These are phyloP conservation scores for Aspergillus brasiliensis DNA, from an alignment of 2,329 filamentous ascomycete genomes.

Conservation along the genomic window DNA sequence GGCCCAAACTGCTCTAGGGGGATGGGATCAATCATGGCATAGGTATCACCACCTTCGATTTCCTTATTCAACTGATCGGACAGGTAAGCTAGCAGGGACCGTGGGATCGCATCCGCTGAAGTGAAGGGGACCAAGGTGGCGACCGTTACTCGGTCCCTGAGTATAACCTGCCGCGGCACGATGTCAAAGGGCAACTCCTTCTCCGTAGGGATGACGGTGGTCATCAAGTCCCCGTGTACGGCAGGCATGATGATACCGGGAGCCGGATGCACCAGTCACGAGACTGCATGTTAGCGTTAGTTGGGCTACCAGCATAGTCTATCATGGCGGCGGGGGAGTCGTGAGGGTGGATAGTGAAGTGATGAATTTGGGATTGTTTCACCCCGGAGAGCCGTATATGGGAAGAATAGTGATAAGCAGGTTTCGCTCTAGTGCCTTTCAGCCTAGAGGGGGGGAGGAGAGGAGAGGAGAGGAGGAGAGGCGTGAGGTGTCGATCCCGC, in stretches of 20 bases:
- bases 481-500: too few species aligned
- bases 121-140: slow-evolving; percentile 83
- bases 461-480: not conserved
- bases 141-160: slow-evolving; percentile 79
- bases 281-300: slow-evolving; percentile 40
- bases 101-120: slow-evolving; percentile 74
- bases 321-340: not conserved
- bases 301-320: slow-evolving; percentile 10
- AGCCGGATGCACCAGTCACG: slow-evolving; percentile 33
- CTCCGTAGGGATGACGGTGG: slow-evolving; percentile 33
- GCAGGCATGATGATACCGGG: slow-evolving; percentile 38
- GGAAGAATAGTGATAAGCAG: not conserved
- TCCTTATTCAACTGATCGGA: slow-evolving; percentile 84
- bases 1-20: slow-evolving; percentile 72
- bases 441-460: not conserved
- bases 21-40: slow-evolving; percentile 81
- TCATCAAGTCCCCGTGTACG: slow-evolving; percentile 37
- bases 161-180: slow-evolving; percentile 72
- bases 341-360: not conserved
- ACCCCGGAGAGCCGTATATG: too few species aligned
- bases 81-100: slow-evolving; percentile 73
- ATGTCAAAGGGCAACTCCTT: slow-evolving; percentile 67
- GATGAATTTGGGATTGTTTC: too few species aligned
- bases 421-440: not conserved
- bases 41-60: slow-evolving; percentile 89